Evolutionary conservation across 2,329 filamentous ascomycete genomes (phyloP), one percentile per base, ranked within the genome.

Genomic region (Microdochium nivale): DNA sequence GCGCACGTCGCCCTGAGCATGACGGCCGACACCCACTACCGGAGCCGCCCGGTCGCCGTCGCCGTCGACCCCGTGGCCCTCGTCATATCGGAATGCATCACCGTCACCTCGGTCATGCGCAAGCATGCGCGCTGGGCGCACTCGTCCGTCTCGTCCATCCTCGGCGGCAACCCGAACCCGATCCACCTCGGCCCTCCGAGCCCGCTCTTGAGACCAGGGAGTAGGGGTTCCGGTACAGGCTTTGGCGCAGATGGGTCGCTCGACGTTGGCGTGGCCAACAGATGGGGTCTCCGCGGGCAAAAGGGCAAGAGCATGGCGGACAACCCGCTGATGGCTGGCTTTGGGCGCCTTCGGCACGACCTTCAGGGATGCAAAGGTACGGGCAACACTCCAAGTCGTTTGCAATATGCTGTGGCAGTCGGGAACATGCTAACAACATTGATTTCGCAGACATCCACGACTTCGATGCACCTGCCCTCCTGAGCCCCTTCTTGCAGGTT

Each of bases 21-120:
- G 37, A 49, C 54, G 11, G 74, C 68, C 55, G 70, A 78, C 56
- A 80, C 80, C 72, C 76, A 80, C 59, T 83, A 82, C 60, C 73
- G 79, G 61, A 81, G 75, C 61, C 77, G 79, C 19, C 79, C 79
- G 7, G 77, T 91, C 30, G 82, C 88, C 32, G 89, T 96, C 56
- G 89, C 91, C 44, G 87, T 96, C 59, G 89, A 96, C 63, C 90
- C 91, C 1, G 86, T 96, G 52, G 91, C 90, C 48, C 76, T 99
- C 61, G 90, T 99, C 58, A 96, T 95, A 56, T 96, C 92, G 70
- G 94, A 99, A 84, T 99, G 94, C 70, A 97, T 97, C 66, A 92
- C 91, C 47, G 92, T 99, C 72, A 97, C 94, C 14, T 96, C 92
- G 56, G 90, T 91, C 55, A 96, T 99, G 80, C 91, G 95, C 64